Percentiles rank a stretch among this genome's conserved stretches.
Conservation (phyloP, 164 flowering plant species). For the Umbilicus rupestris region DNA sequence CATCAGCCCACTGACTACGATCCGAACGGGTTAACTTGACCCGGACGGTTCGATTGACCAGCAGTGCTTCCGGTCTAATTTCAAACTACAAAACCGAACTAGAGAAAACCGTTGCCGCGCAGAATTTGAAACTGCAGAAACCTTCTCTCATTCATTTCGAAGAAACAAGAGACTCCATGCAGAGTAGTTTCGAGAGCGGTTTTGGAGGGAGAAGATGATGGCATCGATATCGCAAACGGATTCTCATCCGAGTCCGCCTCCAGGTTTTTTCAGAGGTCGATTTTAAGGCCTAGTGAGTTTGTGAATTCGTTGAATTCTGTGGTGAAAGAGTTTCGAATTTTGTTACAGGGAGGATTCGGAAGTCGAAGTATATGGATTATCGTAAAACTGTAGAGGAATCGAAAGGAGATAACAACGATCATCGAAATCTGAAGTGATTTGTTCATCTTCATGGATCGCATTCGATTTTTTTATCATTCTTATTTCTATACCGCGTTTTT, state of each 20-base stretch:
- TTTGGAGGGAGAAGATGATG: background rate
- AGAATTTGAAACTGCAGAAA: background rate
- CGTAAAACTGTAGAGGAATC: background rate
- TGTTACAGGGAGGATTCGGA: conserved; percentile 6
- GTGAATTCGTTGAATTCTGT: background rate
- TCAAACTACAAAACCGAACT: background rate
- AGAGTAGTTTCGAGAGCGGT: background rate
- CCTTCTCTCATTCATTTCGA: background rate
- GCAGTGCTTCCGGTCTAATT: background rate
- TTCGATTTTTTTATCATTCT: background rate
- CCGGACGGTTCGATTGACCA: too few species aligned
- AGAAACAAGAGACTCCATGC: background rate
- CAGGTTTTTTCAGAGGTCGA: conserved; percentile 2
- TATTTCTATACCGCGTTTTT: background rate
- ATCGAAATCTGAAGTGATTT: background rate
- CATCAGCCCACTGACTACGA: too few species aligned
- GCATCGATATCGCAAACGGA: background rate
- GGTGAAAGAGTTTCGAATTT: background rate
- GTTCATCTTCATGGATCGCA: background rate
- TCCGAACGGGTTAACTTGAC: too few species aligned
- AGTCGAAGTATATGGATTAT: conserved; percentile 4
- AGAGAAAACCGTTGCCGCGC: conserved; percentile 1
- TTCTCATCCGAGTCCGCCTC: background rate
- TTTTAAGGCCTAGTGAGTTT: background rate
- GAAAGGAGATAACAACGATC: background rate